Percentiles rank a stretch among this genome's conserved stretches.
phyloP scores from a whole-genome alignment of 2,329 filamentous ascomycete species.

The Talaromyces atroroseus region DNA sequence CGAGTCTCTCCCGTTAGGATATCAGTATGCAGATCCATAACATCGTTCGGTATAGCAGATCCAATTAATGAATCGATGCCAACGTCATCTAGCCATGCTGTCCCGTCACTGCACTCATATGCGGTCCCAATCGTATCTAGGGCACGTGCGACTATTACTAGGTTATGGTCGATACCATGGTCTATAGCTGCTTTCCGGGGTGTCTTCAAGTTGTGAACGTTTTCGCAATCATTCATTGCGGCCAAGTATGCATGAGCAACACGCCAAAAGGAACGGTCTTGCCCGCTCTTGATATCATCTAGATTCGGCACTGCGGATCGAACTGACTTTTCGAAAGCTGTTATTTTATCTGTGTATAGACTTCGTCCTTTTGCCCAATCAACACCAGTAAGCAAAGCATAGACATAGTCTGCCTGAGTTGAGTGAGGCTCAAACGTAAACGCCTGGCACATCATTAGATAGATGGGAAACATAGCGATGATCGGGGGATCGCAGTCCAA shows the following conservation, averaged over 20 bases:
- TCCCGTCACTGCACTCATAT: conserved; percentile 1
- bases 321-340: neutral
- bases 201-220: neutral
- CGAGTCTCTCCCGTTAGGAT: conserved; percentile 1
- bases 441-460: conserved; percentile 1
- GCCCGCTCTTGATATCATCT: neutral
- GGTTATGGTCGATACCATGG: neutral
- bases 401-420: neutral
- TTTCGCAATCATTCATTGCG: conserved; percentile 3
- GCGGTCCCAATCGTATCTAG: conserved; percentile 1
- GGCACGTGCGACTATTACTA: neutral
- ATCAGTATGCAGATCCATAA: conserved; percentile 6
- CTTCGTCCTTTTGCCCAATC: neutral
- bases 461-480: neutral
- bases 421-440: neutral
- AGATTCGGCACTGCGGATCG: neutral
- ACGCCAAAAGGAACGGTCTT: conserved; percentile 5
- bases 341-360: neutral
- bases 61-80: conserved; percentile 1
- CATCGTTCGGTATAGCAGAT: conserved; percentile 4
- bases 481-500: conserved; percentile 1
- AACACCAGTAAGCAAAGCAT: neutral
- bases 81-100: conserved; percentile 4
- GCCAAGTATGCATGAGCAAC: neutral
- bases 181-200: conserved; percentile 1